Evolutionary conservation across 768 basidiomycete species (phyloP).

Genomic region (Obba rivulosa): DNA sequence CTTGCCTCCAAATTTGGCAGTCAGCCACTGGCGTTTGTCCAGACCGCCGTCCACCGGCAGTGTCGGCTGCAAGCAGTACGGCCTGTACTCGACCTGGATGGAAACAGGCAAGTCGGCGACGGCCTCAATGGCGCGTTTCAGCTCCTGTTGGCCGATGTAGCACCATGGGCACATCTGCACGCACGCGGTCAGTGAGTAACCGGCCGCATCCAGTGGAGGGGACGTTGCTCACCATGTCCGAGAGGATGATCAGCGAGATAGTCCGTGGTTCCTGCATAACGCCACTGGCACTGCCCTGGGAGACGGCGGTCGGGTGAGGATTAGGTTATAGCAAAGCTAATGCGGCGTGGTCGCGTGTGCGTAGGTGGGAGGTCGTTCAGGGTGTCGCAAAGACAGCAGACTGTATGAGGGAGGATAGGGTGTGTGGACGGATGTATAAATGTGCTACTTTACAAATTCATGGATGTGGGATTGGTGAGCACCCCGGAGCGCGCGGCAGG

Average conservation of each 20-base stretch:
- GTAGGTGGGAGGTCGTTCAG: no score
- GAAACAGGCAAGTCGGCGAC: constrained; percentile 24
- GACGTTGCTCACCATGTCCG: constrained; percentile 32
- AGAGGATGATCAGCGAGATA: constrained; percentile 25
- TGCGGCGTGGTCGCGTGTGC: neutral
- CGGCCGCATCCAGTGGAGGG: neutral
- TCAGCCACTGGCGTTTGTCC: constrained; percentile 24
- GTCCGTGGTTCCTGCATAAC: constrained; percentile 8
- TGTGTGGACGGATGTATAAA: neutral
- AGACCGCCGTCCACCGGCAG: constrained; percentile 25
- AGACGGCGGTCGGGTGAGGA: neutral
- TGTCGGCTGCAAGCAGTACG: constrained; percentile 39
- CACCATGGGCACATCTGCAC: constrained; percentile 36
- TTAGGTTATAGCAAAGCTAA: neutral
- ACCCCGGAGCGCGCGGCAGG: constrained; percentile 8
- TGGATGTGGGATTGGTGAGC: constrained; percentile 15
- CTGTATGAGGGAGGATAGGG: constrained; percentile 9
- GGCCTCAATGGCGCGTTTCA: constrained; percentile 32
- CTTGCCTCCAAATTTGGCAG: constrained; percentile 37
- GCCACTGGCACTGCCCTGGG: neutral
- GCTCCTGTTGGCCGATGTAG: constrained; percentile 36
- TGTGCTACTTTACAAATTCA: constrained; percentile 13
- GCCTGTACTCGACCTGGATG: constrained; percentile 42
- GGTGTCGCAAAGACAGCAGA: no score
- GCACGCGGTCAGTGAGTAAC: neutral